Evolutionary conservation across 306 rosid genomes (phyloP).

Genomic region (Sphenostylis stenocarpa): DNA sequence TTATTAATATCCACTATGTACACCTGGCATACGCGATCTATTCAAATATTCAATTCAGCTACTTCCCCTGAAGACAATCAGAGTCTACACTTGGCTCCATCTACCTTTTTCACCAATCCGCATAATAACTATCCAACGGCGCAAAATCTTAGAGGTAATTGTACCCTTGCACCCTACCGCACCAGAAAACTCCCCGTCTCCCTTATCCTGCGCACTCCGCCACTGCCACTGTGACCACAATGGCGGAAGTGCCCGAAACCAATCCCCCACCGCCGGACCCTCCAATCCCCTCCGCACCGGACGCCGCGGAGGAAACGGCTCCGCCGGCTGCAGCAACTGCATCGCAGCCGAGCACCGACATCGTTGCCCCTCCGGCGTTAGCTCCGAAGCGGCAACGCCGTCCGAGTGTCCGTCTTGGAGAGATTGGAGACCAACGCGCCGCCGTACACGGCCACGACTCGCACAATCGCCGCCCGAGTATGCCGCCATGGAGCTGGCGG

Average conservation of each 20-base stretch:
- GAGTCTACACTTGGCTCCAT: background rate
- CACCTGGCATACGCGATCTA: background rate
- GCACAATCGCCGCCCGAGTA: constrained; percentile 41
- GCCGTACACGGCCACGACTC: constrained; percentile 43
- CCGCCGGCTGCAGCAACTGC: constrained; percentile 10
- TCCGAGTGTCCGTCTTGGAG: constrained; percentile 76
- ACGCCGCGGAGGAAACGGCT: background rate
- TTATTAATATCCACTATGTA: background rate
- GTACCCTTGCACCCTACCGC: background rate
- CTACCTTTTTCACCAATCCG: background rate
- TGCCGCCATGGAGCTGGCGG: constrained; percentile 60
- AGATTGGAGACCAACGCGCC: constrained; percentile 65
- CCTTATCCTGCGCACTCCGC: constrained; percentile 28
- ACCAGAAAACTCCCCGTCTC: constrained; percentile 13
- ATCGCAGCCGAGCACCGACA: constrained; percentile 27
- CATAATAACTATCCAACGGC: constrained; percentile 21
- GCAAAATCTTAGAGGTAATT: background rate
- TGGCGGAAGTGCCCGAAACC: constrained; percentile 63
- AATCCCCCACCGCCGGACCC: constrained; percentile 44
- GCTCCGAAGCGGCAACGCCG: constrained; percentile 72
- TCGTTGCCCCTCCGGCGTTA: constrained; percentile 24
- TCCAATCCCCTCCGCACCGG: constrained; percentile 35
- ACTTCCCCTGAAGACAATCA: background rate
- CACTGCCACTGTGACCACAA: constrained; percentile 22
- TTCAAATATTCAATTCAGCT: background rate